Evolutionary conservation across 139 green algal genomes (phyloP), one percentile per base, ranked within the genome.

Genomic region (Raphidocelis subcapitata): DNA sequence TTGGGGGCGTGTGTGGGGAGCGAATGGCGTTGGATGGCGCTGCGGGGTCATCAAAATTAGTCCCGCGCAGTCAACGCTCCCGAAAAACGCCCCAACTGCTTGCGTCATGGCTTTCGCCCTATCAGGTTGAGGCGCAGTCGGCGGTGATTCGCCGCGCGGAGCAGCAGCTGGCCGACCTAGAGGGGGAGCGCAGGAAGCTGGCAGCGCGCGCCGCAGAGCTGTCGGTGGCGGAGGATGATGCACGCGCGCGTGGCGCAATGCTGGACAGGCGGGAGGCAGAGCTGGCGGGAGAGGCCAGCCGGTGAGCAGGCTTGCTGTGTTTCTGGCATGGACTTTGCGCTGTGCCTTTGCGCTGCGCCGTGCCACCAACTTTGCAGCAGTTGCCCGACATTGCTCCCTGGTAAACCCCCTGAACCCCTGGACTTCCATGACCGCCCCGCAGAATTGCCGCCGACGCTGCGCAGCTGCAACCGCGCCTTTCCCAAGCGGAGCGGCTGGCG

Each of bases 401-500:
- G 29, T 24, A 63, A 46, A 44, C 3, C 2, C 32, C 31, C 59
- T 65, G n/a, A 31, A 37, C 1, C 12, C 3, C 29, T 1, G 2
- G n/a, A n/a, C n/a, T n/a, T n/a, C n/a, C n/a, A n/a, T n/a, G n/a
- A n/a, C n/a, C n/a, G n/a, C n/a, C n/a, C n/a, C n/a, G n/a, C n/a
- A 77, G 70, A 8, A 32, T 77, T 10, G 59, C 70, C 24, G 46
- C 61, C 61, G 70, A 77, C 24, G 32, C 62, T 49, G 47, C 47
- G 8, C 47, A 61, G 3, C 62, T 77, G 44, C 61, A 77, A 51
- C 36, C 70, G 20, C 52, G 63, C 23, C 62, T 77, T 33, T 16
- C 44, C 52, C 60, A 77, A 46, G 70, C 70, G 59, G 70, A 77
- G 23, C 29, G 60, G 23, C 61, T 77, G 46, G 70, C 61, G 1